phyloP scores from a whole-genome alignment of 1,139 yeast genomes.

The Zhuliangozyma parablackwelliae region DNA sequence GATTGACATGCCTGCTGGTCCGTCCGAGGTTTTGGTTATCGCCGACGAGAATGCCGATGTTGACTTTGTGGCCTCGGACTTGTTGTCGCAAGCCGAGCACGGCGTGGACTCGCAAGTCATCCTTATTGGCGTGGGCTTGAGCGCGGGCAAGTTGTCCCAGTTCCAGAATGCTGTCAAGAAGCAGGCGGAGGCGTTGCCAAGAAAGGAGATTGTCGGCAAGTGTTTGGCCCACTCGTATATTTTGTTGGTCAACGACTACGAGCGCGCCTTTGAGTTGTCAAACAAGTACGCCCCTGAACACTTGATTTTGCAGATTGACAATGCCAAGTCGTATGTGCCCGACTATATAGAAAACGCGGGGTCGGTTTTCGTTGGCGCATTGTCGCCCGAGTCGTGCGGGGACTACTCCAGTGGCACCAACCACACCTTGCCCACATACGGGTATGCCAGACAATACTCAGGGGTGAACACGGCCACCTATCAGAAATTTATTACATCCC shows the following conservation, averaged over 20 bases:
- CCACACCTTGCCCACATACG: constrained; percentile 96
- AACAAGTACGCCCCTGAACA: constrained; percentile 97
- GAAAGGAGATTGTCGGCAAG: constrained; percentile 88
- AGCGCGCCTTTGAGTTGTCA: constrained; percentile 78
- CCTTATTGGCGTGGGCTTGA: constrained; percentile 74
- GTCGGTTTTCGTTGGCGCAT: constrained; percentile 91
- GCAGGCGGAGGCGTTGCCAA: constrained; percentile 85
- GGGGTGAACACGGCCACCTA: constrained; percentile 96
- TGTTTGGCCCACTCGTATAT: constrained; percentile 90
- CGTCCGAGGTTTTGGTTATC: constrained; percentile 91
- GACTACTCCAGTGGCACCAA: constrained; percentile 97
- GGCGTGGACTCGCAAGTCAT: constrained; percentile 98
- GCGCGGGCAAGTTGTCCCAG: constrained; percentile 52
- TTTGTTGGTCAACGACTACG: constrained; percentile 59
- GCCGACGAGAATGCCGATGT: constrained; percentile 88
- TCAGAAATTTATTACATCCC: constrained; percentile 92
- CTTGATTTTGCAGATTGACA: constrained; percentile 79
- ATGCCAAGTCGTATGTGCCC: constrained; percentile 69
- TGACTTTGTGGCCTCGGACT: constrained; percentile 92
- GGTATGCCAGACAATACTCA: constrained; percentile 94
- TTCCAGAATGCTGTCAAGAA: constrained; percentile 77
- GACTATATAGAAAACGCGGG: constrained; percentile 87
- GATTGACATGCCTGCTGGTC: constrained; percentile 99
- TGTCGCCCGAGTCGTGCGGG: constrained; percentile 97
- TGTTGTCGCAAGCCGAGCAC: constrained; percentile 97